Base-by-base conservation (phyloP, 2,329 filamentous ascomycete species). In the Clonostachys chloroleuca region DNA sequence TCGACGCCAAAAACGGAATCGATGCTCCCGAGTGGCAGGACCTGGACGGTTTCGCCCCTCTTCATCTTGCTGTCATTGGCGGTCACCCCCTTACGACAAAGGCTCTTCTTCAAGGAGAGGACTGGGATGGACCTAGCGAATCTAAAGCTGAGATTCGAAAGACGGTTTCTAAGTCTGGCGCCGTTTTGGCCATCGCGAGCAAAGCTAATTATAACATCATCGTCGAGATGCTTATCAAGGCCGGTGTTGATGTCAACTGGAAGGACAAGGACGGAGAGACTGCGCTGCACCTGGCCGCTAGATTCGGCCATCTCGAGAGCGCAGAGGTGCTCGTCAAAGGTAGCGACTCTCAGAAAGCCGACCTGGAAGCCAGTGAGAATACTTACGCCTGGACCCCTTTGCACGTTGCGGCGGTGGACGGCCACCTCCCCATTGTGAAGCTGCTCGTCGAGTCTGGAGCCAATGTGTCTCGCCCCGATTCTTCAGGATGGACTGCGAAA, bases 351-450 rank as follows among this genome's bases (percentile, higher is more conserved):
- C 88, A 94, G 55, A 89, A 85, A 59, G 84, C 85, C 1, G 72
- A 96, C 51, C 71, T 91, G 1, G 87, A 96, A 56, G 70, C 95
- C 35, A 70, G 79, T 0, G 94, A 99, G 61, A 87, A 86, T 46
- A 86, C 87, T 0, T 97, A 95, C 60, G 83, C 86, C 4, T 99
- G 94, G 92, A 96, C 94, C 1, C 89, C 94, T n/a, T 73, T 99
- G 12, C 94, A 96, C 60, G 87, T 96, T 53, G 89, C 92, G 10
- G 89, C 87, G 46, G 92, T 97, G 3, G 92, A 99, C 59, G 92
- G 92, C 0, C 86, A 91, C 53, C 66, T 90, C 12, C 68, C 77
- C 0, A 81, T 96, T 39, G 88, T 88, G 1, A 78, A 91, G 59
- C 73, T 94, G 20, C 75, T 99, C 5, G 79, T 95, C 39, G 80